A percentile compares a stretch with the other conserved stretches of the same genome.
phyloP scores from a whole-genome alignment of 129 eudicot species.

The Heracleum sosnowskyi region DNA sequence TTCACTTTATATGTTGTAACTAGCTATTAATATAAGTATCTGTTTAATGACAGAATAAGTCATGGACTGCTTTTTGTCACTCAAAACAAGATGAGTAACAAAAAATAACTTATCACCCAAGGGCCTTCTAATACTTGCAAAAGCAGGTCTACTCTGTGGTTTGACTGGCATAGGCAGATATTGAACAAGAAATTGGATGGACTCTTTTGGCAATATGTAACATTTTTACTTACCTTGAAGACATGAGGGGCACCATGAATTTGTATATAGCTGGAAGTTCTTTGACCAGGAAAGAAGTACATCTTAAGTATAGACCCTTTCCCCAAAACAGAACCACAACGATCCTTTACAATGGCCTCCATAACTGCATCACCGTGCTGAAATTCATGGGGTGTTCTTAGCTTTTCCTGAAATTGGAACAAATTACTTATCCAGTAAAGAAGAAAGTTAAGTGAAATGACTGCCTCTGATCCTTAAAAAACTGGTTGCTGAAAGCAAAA shows the following conservation, averaged over 20 bases:
- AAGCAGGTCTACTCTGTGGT: neutral
- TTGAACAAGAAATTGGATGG: neutral
- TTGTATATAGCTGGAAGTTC: conserved; percentile 77
- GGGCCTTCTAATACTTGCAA: neutral
- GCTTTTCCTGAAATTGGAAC: conserved; percentile 52
- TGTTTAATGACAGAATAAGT: neutral
- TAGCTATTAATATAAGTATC: neutral
- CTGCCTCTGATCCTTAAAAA: conserved; percentile 17
- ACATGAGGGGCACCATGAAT: conserved; percentile 99
- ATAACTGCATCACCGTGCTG: conserved; percentile 99
- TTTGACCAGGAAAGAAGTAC: conserved; percentile 98
- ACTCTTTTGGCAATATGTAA: neutral
- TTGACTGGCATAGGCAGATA: neutral
- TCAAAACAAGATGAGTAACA: neutral
- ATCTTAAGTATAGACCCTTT: conserved; percentile 91
- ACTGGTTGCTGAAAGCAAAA: neutral
- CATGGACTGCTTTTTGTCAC: neutral
- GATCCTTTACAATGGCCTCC: conserved; percentile 90
- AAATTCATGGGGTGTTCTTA: conserved; percentile 85
- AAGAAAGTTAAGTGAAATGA: neutral
- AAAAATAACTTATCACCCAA: neutral
- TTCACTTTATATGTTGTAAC: neutral
- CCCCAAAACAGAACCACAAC: conserved; percentile 92
- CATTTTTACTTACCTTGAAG: conserved; percentile 53
- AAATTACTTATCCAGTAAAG: neutral